phyloP scores from a whole-genome alignment of 495 filamentous ascomycete species.

The Cladorrhinum samala region DNA sequence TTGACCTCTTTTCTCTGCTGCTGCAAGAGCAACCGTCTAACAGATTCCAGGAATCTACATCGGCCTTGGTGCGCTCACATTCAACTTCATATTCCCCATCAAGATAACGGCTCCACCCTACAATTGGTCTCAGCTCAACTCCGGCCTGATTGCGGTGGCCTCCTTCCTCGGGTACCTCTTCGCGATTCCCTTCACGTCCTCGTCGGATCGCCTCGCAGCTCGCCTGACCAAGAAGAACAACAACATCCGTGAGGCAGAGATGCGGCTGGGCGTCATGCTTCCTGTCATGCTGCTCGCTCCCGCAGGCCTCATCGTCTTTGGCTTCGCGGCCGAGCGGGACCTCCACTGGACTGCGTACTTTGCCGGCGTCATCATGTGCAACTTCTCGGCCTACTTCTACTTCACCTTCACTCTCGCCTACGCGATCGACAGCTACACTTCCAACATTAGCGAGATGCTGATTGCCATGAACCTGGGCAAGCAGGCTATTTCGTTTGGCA shows the following conservation, averaged over 20 bases:
- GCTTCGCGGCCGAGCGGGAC: conserved; percentile 45
- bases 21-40: conserved; percentile 4
- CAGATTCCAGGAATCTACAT: conserved; percentile 45
- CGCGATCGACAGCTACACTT: conserved; percentile 52
- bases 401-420: conserved; percentile 58
- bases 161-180: conserved; percentile 46
- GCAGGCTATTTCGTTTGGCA: conserved; percentile 56
- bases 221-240: conserved; percentile 48
- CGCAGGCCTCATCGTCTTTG: conserved; percentile 50
- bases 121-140: conserved; percentile 51
- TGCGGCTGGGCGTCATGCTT: conserved; percentile 53
- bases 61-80: conserved; percentile 51
- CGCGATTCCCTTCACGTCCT: conserved; percentile 51
- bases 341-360: conserved; percentile 55
- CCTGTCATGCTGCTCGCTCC: conserved; percentile 50
- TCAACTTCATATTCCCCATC: conserved; percentile 56
- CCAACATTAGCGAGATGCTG: conserved; percentile 56
- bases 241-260: conserved; percentile 55
- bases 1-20: neutral
- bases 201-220: conserved; percentile 52
- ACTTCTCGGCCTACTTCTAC: conserved; percentile 51
- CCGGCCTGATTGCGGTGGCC: conserved; percentile 51
- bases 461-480: conserved; percentile 67
- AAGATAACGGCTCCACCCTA: conserved; percentile 51
- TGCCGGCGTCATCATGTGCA: conserved; percentile 46